phyloP scores from a whole-genome alignment of 805 yeast genomes.

The Starmerella floricola region DNA sequence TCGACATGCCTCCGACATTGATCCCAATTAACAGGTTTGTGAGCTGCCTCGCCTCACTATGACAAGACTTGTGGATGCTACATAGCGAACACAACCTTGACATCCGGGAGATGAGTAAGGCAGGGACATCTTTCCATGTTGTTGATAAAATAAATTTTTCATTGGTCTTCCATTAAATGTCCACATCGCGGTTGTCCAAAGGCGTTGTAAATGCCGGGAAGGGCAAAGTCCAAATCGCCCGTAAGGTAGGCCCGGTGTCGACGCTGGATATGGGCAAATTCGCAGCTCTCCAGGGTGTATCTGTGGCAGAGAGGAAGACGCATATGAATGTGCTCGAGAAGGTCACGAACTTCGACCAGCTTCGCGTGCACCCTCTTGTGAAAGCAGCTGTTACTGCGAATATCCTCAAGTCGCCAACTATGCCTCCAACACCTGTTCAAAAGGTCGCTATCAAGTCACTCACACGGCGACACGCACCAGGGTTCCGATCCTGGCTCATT shows the following conservation, averaged over 20 bases:
- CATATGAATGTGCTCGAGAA: slow-evolving; percentile 36
- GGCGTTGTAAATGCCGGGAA: slow-evolving; percentile 17
- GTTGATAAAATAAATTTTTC: slow-evolving; percentile 1
- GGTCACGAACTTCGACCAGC: slow-evolving; percentile 50
- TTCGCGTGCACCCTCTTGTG: slow-evolving; percentile 55
- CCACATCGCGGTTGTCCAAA: slow-evolving; percentile 6
- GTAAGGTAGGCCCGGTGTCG: slow-evolving; percentile 14
- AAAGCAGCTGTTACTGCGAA: slow-evolving; percentile 47
- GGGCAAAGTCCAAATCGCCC: slow-evolving; percentile 5
- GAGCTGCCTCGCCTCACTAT: too few species aligned
- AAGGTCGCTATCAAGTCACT: slow-evolving; percentile 55
- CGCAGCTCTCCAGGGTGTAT: slow-evolving; percentile 23
- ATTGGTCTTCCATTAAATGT: too few species aligned
- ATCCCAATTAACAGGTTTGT: too few species aligned
- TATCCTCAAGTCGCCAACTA: slow-evolving; percentile 27
- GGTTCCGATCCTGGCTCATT: slow-evolving; percentile 48
- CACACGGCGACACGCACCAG: slow-evolving; percentile 29
- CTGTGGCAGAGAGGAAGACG: slow-evolving; percentile 22
- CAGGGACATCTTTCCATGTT: too few species aligned
- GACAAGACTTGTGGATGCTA: too few species aligned
- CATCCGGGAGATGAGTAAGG: too few species aligned
- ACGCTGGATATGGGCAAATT: slow-evolving; percentile 29
- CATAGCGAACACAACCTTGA: too few species aligned
- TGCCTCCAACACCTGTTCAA: slow-evolving; percentile 68
- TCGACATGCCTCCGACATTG: too few species aligned